Conservation (phyloP, 2,329 filamentous ascomycete genomes). For the Grosmannia clavigera region DNA sequence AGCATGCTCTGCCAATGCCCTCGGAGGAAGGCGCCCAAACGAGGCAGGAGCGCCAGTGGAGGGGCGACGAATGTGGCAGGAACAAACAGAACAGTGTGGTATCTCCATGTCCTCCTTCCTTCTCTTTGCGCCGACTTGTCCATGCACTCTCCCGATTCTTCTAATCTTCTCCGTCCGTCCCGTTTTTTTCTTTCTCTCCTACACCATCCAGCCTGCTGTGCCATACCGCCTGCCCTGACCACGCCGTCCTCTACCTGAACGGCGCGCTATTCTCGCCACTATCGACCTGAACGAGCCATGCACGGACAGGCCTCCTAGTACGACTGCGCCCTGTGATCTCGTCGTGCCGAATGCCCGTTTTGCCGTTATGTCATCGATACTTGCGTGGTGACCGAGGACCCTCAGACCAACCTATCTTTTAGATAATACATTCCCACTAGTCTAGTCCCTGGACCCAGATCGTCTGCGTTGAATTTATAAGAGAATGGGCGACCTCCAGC, state of each 20-base stretch:
- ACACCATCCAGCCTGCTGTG: background rate
- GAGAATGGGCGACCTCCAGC: conserved; percentile 27
- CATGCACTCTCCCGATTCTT: background rate
- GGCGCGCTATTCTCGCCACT: background rate
- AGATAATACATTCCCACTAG: background rate
- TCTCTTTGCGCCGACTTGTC: background rate
- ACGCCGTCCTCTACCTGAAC: background rate
- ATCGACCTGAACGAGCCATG: background rate
- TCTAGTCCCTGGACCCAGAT: background rate
- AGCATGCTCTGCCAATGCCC: background rate
- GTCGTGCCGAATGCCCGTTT: background rate
- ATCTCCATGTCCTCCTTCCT: background rate
- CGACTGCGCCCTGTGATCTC: background rate
- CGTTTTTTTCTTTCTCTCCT: background rate
- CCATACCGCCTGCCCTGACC: background rate
- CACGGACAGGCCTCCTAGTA: background rate
- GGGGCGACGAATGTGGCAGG: conserved; percentile 6
- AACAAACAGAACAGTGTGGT: background rate
- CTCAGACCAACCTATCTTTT: background rate
- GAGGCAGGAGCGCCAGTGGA: conserved; percentile 1
- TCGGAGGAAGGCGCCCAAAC: background rate
- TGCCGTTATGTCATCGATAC: background rate
- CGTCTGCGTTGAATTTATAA: background rate
- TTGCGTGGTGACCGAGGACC: background rate
- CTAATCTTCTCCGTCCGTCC: background rate